Percentiles rank a stretch among this genome's conserved stretches.
Conservation (phyloP, 208 protist genomes). For the Wallacemonas rigidus region DNA sequence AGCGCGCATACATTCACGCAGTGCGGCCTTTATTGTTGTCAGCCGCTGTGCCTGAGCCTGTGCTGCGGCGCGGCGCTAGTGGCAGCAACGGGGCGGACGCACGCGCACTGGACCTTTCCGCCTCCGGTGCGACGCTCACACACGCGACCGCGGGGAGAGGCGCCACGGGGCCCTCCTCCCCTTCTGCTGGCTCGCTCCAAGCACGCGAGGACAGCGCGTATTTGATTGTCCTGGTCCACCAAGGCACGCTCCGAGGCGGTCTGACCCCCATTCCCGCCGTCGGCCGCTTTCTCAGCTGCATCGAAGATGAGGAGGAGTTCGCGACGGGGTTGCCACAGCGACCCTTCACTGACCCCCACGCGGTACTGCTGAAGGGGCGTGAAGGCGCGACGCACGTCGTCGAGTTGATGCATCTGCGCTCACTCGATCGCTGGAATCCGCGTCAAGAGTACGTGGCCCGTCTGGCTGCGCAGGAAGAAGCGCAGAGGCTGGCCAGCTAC, state of each 20-base stretch:
- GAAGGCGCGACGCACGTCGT: conserved; percentile 70
- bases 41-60: conserved; percentile 46
- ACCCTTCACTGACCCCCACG: conserved; percentile 40
- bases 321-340: conserved; percentile 37
- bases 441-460: conserved; percentile 17
- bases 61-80: not conserved
- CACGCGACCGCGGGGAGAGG: no score
- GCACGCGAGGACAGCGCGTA: conserved; percentile 38
- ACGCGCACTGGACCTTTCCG: not conserved
- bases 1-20: conserved; percentile 41
- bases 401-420: conserved; percentile 79
- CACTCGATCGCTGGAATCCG: conserved; percentile 37
- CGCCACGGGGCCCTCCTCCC: no score
- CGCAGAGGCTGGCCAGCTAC: not conserved
- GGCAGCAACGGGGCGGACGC: not conserved
- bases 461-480: conserved; percentile 14
- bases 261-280: conserved; percentile 48
- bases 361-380: conserved; percentile 56
- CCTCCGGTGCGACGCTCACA: not conserved
- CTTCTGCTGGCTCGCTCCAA: no score
- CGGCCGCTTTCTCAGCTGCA: conserved; percentile 59
- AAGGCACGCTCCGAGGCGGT: conserved; percentile 34
- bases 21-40: conserved; percentile 78
- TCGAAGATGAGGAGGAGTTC: conserved; percentile 75
- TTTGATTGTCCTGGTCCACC: conserved; percentile 65